These are phyloP conservation scores for Theobroma cacao DNA, from an alignment of 345 rosid genomes.

Conservation along the genomic window DNA sequence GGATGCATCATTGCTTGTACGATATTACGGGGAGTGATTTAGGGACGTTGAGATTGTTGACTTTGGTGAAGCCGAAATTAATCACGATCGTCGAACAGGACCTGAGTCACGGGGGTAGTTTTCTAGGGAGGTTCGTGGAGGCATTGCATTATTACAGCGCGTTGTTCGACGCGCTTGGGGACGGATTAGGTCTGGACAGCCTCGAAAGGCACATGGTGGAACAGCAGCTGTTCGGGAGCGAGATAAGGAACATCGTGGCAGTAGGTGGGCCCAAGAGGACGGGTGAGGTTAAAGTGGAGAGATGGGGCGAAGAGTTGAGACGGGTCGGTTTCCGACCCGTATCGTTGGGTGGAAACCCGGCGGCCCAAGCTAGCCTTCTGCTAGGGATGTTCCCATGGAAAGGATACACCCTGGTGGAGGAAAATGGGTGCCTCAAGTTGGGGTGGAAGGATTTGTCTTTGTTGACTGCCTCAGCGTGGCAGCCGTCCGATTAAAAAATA, in stretches of 20 bases:
- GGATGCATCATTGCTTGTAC: conserved; percentile 95
- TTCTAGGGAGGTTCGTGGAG: conserved; percentile 83
- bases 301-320: conserved; percentile 72
- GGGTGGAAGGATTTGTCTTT: conserved; percentile 97
- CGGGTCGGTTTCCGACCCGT: conserved; percentile 73
- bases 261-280: conserved; percentile 79
- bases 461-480: conserved; percentile 95
- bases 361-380: conserved; percentile 76
- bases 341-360: conserved; percentile 86
- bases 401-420: conserved; percentile 85
- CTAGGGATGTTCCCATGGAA: conserved; percentile 94
- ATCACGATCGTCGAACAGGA: conserved; percentile 90
- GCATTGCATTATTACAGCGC: conserved; percentile 97
- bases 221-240: conserved; percentile 78
- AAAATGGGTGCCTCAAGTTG: conserved; percentile 69
- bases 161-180: conserved; percentile 90
- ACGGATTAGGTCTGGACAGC: conserved; percentile 58
- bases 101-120: conserved; percentile 67
- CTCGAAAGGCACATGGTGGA: conserved; percentile 88
- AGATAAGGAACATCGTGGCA: conserved; percentile 81
- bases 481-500: conserved; percentile 58
- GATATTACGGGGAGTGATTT: conserved; percentile 78
- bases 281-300: conserved; percentile 68
- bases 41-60: conserved; percentile 51
- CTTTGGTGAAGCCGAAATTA: conserved; percentile 62